Evolutionary conservation across 2,329 filamentous ascomycete genomes (phyloP).

Genomic region (Septoria linicola): DNA sequence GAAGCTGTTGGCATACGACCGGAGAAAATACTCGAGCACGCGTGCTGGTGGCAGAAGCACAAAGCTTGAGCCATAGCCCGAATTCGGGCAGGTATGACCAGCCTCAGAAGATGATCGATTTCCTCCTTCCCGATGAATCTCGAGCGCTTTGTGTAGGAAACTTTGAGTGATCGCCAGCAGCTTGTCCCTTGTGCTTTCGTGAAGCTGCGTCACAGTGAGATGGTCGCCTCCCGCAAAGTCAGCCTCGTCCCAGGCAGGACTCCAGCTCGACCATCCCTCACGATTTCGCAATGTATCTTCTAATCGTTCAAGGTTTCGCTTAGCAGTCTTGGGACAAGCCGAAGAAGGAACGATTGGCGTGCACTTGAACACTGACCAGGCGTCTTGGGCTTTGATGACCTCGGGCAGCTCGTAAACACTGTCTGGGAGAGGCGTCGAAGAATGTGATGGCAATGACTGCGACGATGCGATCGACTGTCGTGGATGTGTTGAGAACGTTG

Average conservation of each 20-base stretch:
- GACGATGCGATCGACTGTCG: conserved; percentile 34
- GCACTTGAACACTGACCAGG: conserved; percentile 55
- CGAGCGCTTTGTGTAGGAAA: conserved; percentile 68
- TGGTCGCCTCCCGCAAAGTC: conserved; percentile 50
- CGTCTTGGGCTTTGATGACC: conserved; percentile 52
- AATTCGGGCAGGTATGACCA: conserved; percentile 44
- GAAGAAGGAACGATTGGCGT: conserved; percentile 50
- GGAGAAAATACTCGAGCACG: conserved; percentile 66
- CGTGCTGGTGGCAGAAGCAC: conserved; percentile 64
- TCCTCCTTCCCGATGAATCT: conserved; percentile 58
- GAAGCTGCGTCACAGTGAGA: conserved; percentile 50
- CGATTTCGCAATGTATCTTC: conserved; percentile 54
- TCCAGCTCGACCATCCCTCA: conserved; percentile 54
- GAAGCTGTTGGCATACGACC: conserved; percentile 64
- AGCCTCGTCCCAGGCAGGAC: conserved; percentile 50
- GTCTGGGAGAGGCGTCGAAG: conserved; percentile 26
- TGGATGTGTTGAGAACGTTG: conserved; percentile 43
- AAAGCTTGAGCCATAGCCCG: conserved; percentile 59
- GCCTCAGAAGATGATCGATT: conserved; percentile 13
- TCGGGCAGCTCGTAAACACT: conserved; percentile 44
- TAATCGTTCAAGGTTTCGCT: conserved; percentile 52
- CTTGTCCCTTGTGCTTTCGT: conserved; percentile 62
- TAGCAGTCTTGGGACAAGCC: conserved; percentile 52
- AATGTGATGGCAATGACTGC: conserved; percentile 20
- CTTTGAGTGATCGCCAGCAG: conserved; percentile 70